phyloP scores from a whole-genome alignment of 2,329 filamentous ascomycete genomes.

The Gnomoniopsis smithogilvyi region DNA sequence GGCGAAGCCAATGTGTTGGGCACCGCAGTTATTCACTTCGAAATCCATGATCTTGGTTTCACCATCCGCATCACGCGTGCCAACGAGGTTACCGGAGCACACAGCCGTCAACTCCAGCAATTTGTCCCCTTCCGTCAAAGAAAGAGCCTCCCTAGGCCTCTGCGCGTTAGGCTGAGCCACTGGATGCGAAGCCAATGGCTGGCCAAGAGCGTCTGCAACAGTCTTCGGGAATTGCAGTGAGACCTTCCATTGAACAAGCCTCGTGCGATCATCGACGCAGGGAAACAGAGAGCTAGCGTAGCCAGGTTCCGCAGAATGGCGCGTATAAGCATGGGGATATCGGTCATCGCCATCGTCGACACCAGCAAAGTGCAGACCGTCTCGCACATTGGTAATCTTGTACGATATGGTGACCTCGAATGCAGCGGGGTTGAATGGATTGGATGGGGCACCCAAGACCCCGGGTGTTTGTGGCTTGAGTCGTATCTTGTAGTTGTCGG shows the following conservation, averaged over 20 bases:
- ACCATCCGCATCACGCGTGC: constrained; percentile 70
- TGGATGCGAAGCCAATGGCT: constrained; percentile 36
- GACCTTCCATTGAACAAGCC: constrained; percentile 78
- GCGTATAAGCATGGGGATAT: constrained; percentile 90
- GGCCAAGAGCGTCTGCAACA: constrained; percentile 70
- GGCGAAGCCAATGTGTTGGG: constrained; percentile 89
- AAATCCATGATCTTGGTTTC: constrained; percentile 87
- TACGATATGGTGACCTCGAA: constrained; percentile 68
- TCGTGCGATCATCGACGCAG: constrained; percentile 81
- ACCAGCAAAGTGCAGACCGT: constrained; percentile 90
- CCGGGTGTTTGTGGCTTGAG: constrained; percentile 24
- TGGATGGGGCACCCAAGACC: constrained; percentile 1
- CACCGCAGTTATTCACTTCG: constrained; percentile 68
- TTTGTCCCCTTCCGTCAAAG: constrained; percentile 72
- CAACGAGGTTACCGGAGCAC: constrained; percentile 84
- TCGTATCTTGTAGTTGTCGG: constrained; percentile 27
- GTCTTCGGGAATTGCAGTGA: constrained; percentile 84
- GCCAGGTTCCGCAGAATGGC: constrained; percentile 74
- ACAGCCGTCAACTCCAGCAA: constrained; percentile 85
- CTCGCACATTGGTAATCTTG: constrained; percentile 68
- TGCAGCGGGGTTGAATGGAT: constrained; percentile 12
- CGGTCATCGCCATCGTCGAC: constrained; percentile 74
- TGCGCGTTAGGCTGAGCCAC: constrained; percentile 35
- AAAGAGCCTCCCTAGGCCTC: constrained; percentile 34
- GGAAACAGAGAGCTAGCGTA: constrained; percentile 86